Base-by-base conservation (phyloP, 2,329 filamentous ascomycete species). In the Dendryphion nanum region DNA sequence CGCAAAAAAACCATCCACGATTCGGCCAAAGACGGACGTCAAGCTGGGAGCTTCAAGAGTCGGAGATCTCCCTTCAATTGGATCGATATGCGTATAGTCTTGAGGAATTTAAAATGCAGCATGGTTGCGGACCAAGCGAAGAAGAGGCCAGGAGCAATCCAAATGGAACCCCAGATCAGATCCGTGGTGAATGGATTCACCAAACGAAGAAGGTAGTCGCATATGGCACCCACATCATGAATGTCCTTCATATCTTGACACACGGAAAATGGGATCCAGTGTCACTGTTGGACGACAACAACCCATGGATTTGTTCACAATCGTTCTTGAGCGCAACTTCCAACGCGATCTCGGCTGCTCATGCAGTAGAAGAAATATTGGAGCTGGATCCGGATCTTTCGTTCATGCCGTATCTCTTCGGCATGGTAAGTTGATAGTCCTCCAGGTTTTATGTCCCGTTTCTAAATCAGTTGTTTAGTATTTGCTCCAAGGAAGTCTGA, bases 361-460 rank as follows among this genome's bases (percentile, higher is more conserved):
- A 94, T 68, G 89, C 90, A 6, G 87, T 94, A 43, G 81, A 80
- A 50, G 83, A 87, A 48, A 93, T 96, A 36, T 78, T 96, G 31
- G 88, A 95, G 55, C 87, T 87, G 57, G 90, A 96, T 57, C 89
- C 90, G 0, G 89, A 91, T 44, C 74, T 95, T 28, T 90, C 90
- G 60, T 94, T 94, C 65, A 95, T 95, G 89, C 89, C 90, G 3
- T 95, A 94, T 72, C 91, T 95, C 70, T 95, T 95, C 53, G 90
- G 89, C 44, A 91, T 95, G 57, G 56, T 60, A 37, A 50, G 78
- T 77, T n/a, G n/a, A n/a, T n/a, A n/a, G n/a, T 12, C 13, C 29
- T 30, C 15, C 15, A 12, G 29, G 8, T 16, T 13, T n/a, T 8
- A 15, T n/a, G 15, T 8, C 10, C 10, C 12, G 29, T 33, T 33